These are phyloP conservation scores for Durio zibethinus DNA, from an alignment of 345 rosid genomes.

Conservation along the genomic window DNA sequence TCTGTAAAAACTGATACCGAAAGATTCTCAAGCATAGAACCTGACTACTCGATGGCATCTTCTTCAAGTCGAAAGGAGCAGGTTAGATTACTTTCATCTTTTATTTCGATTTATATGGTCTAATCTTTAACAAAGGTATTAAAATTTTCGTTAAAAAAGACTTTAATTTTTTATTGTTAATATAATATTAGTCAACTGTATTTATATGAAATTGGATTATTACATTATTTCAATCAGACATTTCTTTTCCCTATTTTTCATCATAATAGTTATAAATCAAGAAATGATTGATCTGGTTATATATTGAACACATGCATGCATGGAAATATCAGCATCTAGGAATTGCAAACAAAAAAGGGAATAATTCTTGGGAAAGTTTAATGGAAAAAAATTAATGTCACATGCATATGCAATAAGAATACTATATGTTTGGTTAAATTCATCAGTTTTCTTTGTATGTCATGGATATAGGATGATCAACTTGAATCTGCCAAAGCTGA, in stretches of 20 bases:
- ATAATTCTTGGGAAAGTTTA: background rate
- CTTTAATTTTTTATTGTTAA: background rate
- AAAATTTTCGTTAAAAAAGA: background rate
- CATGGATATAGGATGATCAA: slow-evolving; percentile 34
- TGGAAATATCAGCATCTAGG: background rate
- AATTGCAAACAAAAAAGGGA: background rate
- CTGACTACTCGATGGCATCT: slow-evolving; percentile 9
- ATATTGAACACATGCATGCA: background rate
- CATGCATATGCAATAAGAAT: background rate
- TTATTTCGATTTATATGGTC: background rate
- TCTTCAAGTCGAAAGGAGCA: slow-evolving; percentile 12
- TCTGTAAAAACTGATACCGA: background rate
- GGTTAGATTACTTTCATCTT: background rate
- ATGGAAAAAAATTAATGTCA: background rate
- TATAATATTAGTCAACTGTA: background rate
- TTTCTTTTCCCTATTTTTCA: background rate
- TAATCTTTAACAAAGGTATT: background rate
- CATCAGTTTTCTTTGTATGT: background rate
- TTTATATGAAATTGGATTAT: background rate
- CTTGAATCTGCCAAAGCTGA: slow-evolving; percentile 65
- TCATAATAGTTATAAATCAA: background rate
- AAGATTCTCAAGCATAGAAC: slow-evolving; percentile 6
- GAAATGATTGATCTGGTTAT: background rate
- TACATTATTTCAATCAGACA: background rate
- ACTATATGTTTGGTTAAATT: background rate